phyloP scores from a whole-genome alignment of 2,329 filamentous ascomycete species.

The Fusarium longipes region DNA sequence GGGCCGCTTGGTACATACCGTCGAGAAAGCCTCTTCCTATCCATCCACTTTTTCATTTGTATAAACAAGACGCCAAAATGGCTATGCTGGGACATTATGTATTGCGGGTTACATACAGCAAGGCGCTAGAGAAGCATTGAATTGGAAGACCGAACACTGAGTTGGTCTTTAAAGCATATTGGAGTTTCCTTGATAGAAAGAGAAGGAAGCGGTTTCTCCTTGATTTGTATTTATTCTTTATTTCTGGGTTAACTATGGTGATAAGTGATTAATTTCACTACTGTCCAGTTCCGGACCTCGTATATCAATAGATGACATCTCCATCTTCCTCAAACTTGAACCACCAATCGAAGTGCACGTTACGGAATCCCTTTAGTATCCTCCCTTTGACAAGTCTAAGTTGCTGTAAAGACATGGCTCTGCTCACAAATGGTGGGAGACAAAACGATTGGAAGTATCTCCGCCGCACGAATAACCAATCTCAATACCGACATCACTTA shows the following conservation, averaged over 20 bases:
- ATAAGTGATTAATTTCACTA: conserved; percentile 25
- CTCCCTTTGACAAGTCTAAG: conserved; percentile 24
- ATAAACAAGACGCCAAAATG: conserved; percentile 25
- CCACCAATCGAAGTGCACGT: conserved; percentile 9
- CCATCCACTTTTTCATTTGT: conserved; percentile 33
- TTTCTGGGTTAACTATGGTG: conserved; percentile 6
- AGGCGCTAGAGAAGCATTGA: conserved; percentile 38
- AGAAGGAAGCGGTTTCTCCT: conserved; percentile 15
- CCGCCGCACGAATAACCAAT: conserved; percentile 50
- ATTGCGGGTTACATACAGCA: conserved; percentile 39
- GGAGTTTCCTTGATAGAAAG: conserved; percentile 33
- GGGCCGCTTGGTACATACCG: conserved; percentile 16
- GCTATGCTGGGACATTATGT: conserved; percentile 36
- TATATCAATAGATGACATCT: conserved; percentile 30
- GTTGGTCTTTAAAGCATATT: conserved; percentile 28
- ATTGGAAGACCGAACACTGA: conserved; percentile 21
- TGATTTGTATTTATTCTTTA: conserved; percentile 4
- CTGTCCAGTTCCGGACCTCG: conserved; percentile 21
- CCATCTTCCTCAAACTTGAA: conserved; percentile 14
- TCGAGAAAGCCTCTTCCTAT: conserved; percentile 21
- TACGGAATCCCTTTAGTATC: conserved; percentile 11
- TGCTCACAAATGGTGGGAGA: conserved; percentile 40
- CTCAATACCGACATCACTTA: conserved; percentile 45
- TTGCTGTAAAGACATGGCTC: conserved; percentile 38
- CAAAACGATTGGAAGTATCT: conserved; percentile 45